phyloP scores from a whole-genome alignment of 306 rosid species.

The Ormosia semicastrata region DNA sequence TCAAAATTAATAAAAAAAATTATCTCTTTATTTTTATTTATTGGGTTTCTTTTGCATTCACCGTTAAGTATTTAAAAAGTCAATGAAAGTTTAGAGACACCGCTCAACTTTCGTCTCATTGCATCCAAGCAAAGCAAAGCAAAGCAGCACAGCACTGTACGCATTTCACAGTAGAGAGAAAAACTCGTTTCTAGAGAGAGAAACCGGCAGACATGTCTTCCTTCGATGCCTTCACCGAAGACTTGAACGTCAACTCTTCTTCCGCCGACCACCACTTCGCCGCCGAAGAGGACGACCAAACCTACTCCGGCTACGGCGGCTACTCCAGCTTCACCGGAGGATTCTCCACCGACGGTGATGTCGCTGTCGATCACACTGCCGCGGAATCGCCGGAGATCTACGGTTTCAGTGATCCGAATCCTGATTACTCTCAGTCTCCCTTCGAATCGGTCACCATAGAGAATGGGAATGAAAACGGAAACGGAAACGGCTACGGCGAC shows the following conservation, averaged over 20 bases:
- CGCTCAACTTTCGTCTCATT: constrained; percentile 2
- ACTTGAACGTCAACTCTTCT: constrained; percentile 49
- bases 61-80: constrained; percentile 42
- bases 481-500: constrained; percentile 53
- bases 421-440: constrained; percentile 71
- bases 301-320: constrained; percentile 65
- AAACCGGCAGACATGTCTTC: constrained; percentile 57
- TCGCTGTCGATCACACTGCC: constrained; percentile 53
- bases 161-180: not conserved
- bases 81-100: not conserved
- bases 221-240: constrained; percentile 77
- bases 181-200: constrained; percentile 37
- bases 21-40: no score
- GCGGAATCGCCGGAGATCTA: constrained; percentile 66
- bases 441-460: constrained; percentile 58
- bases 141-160: not conserved
- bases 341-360: constrained; percentile 49
- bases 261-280: constrained; percentile 45
- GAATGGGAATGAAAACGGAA: constrained; percentile 69
- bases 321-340: constrained; percentile 59
- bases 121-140: constrained; percentile 10
- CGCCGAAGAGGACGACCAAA: constrained; percentile 43
- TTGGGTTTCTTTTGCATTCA: not conserved
- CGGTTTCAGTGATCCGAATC: constrained; percentile 74
- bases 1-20: not conserved